phyloP scores from a whole-genome alignment of 2,329 filamentous ascomycete species.

The Fusarium equiseti region DNA sequence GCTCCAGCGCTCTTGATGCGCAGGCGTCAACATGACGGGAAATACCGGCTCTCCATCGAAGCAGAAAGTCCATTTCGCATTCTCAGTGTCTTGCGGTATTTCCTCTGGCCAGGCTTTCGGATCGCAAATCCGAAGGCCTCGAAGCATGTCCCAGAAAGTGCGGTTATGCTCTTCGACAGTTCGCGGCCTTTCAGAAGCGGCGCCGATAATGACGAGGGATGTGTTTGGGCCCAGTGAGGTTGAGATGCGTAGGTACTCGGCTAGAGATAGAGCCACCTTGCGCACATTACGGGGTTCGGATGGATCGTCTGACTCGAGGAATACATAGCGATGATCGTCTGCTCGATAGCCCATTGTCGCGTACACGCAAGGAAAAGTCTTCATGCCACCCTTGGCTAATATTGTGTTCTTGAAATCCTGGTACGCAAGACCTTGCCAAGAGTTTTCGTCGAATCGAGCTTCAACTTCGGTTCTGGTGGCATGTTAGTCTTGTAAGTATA shows the following conservation, averaged over 20 bases:
- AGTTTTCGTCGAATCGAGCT: neutral
- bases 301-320: constrained; percentile 10
- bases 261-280: constrained; percentile 3
- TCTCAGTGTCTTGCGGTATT: constrained; percentile 3
- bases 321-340: constrained; percentile 2
- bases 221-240: neutral
- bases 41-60: constrained; percentile 5
- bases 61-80: constrained; percentile 6
- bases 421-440: constrained; percentile 12
- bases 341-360: constrained; percentile 5
- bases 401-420: constrained; percentile 1
- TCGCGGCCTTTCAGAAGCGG: neutral
- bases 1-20: constrained; percentile 10
- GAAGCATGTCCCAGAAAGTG: constrained; percentile 14
- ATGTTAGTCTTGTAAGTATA: neutral
- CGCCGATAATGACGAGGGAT: neutral
- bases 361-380: constrained; percentile 7
- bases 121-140: constrained; percentile 7
- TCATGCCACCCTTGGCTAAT: neutral
- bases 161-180: constrained; percentile 5
- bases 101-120: neutral
- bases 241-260: constrained; percentile 1
- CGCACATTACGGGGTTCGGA: neutral
- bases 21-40: constrained; percentile 11
- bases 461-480: neutral